Evolutionary conservation across 306 rosid species (phyloP).

Genomic region (Malus fusca): DNA sequence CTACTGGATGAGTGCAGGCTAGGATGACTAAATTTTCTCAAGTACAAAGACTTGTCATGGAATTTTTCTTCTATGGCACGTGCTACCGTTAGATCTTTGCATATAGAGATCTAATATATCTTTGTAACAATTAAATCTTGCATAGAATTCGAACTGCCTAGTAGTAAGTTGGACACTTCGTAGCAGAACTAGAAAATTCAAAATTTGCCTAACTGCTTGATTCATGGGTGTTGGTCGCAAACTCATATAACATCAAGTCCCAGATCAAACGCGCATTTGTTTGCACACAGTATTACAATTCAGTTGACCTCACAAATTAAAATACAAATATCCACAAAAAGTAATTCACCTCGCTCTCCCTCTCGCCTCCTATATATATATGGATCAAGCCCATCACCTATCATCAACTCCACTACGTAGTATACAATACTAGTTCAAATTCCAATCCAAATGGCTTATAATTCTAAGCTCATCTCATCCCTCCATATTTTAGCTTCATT

Average conservation of each 20-base stretch:
- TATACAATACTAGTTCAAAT: neutral
- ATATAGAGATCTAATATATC: no score
- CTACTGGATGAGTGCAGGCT: neutral
- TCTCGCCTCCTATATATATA: neutral
- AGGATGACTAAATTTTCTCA: neutral
- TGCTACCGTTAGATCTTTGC: no score
- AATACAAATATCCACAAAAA: neutral
- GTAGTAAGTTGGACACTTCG: no score
- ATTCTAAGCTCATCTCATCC: slow-evolving; percentile 13
- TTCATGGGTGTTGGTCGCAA: neutral
- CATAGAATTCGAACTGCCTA: no score
- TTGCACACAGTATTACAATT: neutral
- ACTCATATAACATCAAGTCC: neutral
- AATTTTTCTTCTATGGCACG: no score
- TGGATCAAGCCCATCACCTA: neutral
- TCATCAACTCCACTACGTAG: neutral
- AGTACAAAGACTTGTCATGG: no score
- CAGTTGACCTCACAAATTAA: slow-evolving; percentile 16
- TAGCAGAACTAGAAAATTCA: no score
- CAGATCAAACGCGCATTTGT: slow-evolving; percentile 21
- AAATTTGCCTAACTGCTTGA: neutral
- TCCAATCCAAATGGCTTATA: slow-evolving; percentile 21
- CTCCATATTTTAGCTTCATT: slow-evolving; percentile 2
- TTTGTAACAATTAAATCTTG: no score
- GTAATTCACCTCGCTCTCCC: no score